These are phyloP conservation scores for Malus sieversii DNA, from an alignment of 306 rosid genomes.

Conservation along the genomic window DNA sequence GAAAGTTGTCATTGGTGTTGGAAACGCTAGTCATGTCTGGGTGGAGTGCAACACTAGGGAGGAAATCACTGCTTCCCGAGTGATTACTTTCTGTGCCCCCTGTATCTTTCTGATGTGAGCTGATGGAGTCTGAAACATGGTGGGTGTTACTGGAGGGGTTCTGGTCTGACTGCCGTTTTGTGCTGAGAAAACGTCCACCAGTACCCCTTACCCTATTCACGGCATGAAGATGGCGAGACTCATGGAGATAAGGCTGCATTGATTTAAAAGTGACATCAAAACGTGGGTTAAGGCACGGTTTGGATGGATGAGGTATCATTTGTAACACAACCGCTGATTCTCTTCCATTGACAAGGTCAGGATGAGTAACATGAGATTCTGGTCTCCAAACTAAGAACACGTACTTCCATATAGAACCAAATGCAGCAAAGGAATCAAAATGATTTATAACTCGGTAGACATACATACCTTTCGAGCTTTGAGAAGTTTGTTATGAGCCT, in stretches of 20 bases:
- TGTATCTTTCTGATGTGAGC: slow-evolving; percentile 22
- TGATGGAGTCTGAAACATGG: slow-evolving; percentile 9
- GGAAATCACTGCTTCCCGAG: slow-evolving; percentile 28
- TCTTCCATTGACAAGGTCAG: background rate
- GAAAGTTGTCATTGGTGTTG: slow-evolving; percentile 17
- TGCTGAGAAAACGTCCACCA: slow-evolving; percentile 85
- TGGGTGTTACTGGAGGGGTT: background rate
- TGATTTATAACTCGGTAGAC: background rate
- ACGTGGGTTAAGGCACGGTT: background rate
- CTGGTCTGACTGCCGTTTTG: slow-evolving; percentile 28
- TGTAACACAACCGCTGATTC: background rate
- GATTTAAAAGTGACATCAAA: slow-evolving; percentile 1
- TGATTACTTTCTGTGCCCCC: slow-evolving; percentile 21
- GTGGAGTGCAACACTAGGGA: slow-evolving; percentile 30
- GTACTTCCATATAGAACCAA: background rate
- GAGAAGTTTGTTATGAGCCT: slow-evolving; percentile 70
- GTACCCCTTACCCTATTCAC: slow-evolving; percentile 81
- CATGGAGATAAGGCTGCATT: slow-evolving; percentile 90
- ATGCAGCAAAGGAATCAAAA: background rate
- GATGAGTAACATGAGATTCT: background rate
- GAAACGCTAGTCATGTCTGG: slow-evolving; percentile 44
- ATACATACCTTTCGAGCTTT: slow-evolving; percentile 62
- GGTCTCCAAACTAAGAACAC: background rate
- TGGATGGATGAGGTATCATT: background rate
- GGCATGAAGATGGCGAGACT: slow-evolving; percentile 86